Evolutionary conservation across 192 early-diverging fungal genomes (phyloP).

Genomic region (Coemansia sp.): DNA sequence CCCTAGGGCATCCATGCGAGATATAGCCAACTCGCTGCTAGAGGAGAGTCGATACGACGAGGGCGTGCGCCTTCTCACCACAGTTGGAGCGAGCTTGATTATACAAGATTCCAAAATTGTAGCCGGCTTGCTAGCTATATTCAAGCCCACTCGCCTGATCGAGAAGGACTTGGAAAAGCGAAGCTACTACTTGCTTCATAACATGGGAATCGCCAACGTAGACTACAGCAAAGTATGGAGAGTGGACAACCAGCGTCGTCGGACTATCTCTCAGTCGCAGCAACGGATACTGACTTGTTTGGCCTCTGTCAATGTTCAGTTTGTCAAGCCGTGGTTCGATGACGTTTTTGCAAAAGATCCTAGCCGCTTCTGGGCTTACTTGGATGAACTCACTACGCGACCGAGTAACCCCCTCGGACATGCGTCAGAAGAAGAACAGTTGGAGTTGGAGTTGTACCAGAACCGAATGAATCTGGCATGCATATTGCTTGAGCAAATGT

Average conservation of each 20-base stretch:
- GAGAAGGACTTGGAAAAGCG: slow-evolving; percentile 39
- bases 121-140: slow-evolving; percentile 29
- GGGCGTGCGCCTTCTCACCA: slow-evolving; percentile 34
- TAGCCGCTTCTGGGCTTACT: slow-evolving; percentile 20
- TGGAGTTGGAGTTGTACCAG: slow-evolving; percentile 42
- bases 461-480: slow-evolving; percentile 34
- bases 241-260: slow-evolving; percentile 34
- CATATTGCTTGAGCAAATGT: slow-evolving; percentile 43
- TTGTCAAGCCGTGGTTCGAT: slow-evolving; percentile 44
- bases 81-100: slow-evolving; percentile 11
- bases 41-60: slow-evolving; percentile 45
- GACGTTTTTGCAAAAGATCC: slow-evolving; percentile 11
- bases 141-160: slow-evolving; percentile 32
- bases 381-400: slow-evolving; percentile 23
- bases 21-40: slow-evolving; percentile 35
- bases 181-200: slow-evolving; percentile 33
- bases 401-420: not conserved
- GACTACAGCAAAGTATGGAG: slow-evolving; percentile 39
- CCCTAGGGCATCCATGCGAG: slow-evolving; percentile 25
- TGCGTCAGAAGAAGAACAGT: not conserved
- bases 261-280: slow-evolving; percentile 33
- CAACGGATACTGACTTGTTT: slow-evolving; percentile 28
- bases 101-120: slow-evolving; percentile 25
- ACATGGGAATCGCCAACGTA: not conserved
- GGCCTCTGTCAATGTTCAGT: slow-evolving; percentile 22